A percentile compares a stretch with the other conserved stretches of the same genome.
These are phyloP conservation scores for Musa troglodytarum DNA, from an alignment of 176 grass and related monocot genomes.

Conservation along the genomic window DNA sequence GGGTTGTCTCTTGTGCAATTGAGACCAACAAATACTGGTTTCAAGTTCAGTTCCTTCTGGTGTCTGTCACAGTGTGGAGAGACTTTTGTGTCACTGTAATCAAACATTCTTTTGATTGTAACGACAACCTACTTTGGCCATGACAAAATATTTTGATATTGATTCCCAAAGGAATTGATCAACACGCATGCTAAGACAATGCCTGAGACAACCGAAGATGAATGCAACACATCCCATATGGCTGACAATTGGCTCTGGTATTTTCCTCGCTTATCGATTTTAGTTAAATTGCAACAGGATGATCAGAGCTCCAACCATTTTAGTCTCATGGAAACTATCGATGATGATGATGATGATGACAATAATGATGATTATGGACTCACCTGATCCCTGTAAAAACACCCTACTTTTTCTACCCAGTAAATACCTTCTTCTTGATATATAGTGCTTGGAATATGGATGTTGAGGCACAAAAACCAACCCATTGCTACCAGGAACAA, in stretches of 20 bases:
- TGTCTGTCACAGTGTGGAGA: not conserved
- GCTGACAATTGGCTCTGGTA: not conserved
- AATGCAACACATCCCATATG: not conserved
- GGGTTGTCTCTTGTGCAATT: not conserved
- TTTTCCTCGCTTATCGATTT: not conserved
- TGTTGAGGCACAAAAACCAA: not conserved
- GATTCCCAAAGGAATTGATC: not conserved
- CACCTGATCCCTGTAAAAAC: too few relatives aligned
- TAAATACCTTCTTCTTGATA: too few relatives aligned
- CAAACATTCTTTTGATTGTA: constrained; percentile 5
- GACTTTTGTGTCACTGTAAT: not conserved
- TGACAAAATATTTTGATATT: not conserved
- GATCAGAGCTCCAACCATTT: too few relatives aligned
- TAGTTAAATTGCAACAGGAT: not conserved
- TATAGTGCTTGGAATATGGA: too few relatives aligned
- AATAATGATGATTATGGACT: too few relatives aligned
- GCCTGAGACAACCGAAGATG: not conserved
- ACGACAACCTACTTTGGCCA: not conserved
- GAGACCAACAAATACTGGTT: not conserved
- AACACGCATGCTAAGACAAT: not conserved
- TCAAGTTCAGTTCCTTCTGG: not conserved
- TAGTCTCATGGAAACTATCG: too few relatives aligned
- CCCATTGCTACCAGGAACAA: not conserved
- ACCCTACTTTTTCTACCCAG: too few relatives aligned
- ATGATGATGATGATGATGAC: too few relatives aligned